Evolutionary conservation across 2,329 filamentous ascomycete genomes (phyloP), one percentile per base, ranked within the genome.

Genomic region (Aspergillus flavus): DNA sequence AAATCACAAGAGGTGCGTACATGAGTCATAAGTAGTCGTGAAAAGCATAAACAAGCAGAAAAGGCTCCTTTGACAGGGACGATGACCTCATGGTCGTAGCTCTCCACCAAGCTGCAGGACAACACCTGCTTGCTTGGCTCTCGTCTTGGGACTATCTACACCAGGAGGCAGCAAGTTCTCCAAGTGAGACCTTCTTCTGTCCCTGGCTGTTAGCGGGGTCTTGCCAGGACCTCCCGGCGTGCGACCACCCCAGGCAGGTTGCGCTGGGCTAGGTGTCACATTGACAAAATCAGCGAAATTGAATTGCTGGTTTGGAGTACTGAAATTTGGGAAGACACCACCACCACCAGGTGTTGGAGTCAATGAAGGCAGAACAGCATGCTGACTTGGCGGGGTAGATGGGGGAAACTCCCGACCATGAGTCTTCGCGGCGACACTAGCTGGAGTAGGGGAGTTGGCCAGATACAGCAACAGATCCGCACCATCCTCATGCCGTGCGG

Each of bases 251-350:
- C 93, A 97, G 11, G 89, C 86, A 69, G 89, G 92, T 80, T 97
- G 95, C 30, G 93, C 95, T 23, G 95, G 95, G 73, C 93, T 97
- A 0, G 95, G 95, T 7, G 95, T 97, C 76, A 98, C 94, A 79
- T 98, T 97, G 75, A 98, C 90, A 79, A 97, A 99, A 75, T 99
- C 95, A 58, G 93, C 88, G 80, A 98, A 96, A 81, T 98, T 96
- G 78, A 98, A 96, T 57, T 84, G 87, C 73, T 94, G 91, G 19
- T 90, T 90, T 0, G 94, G 94, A 0, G 94, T 98, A 66, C 87
- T 89, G 58, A 89, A 85, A 56, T 85, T 84, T 52, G 89, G 87
- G 89, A 96, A 61, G 88, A 96, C 26, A 88, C 93, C 66, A 91
- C 82, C 58, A 91, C 83, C 57, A 87, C 91, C 68, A 83, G 86